Evolutionary conservation across 805 yeast species (phyloP), one percentile per base, ranked within the genome.

Genomic region (Brettanomyces anomalus): DNA sequence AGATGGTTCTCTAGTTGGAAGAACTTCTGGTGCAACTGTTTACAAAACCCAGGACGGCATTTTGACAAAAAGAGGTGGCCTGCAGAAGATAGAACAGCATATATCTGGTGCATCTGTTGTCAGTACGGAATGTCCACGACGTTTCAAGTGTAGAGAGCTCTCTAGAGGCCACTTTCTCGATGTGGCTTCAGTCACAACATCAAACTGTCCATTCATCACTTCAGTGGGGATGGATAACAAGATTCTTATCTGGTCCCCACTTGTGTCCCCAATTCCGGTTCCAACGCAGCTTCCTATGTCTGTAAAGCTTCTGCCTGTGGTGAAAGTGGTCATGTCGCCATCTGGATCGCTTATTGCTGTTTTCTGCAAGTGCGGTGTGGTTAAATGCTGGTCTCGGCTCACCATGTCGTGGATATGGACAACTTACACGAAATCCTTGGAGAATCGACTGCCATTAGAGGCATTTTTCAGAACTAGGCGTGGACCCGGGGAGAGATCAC

Each of bases 201-300:
- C 85, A 13, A 64, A 74, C 13, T 70, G 77, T 41, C 78, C 86
- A 3, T 80, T 83, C 51, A 68, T 84, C 19, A 77, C 85, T 0
- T 71, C 84, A 1, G 72, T 82, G 21, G 90, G 89, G 4, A 64
- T 86, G 54, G 94, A 85, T 52, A 88, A 82, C 50, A 74, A 71
- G 46, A 70, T 85, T 4, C 58, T 77, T 28, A 75, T 85, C 10
- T 85, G 94, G 94, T 80, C 85, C 0, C 88, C 88, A 3, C 55
- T 79, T 43, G 60, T 67, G 1, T 59, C 55, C 17, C 84, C 69
- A 34, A 57, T 62, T 40, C 80, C 71, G 41, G 46, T 53, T 19
- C 79, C 77, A 6, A 65, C 71, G 1, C 67, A 63, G 37, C 53
- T 71, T 21, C 73, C 73, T 17, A 55, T 64, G 5, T 55, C 64